Base-by-base conservation (phyloP, 257 asterid species). In the Solanum megistacrolobum region DNA sequence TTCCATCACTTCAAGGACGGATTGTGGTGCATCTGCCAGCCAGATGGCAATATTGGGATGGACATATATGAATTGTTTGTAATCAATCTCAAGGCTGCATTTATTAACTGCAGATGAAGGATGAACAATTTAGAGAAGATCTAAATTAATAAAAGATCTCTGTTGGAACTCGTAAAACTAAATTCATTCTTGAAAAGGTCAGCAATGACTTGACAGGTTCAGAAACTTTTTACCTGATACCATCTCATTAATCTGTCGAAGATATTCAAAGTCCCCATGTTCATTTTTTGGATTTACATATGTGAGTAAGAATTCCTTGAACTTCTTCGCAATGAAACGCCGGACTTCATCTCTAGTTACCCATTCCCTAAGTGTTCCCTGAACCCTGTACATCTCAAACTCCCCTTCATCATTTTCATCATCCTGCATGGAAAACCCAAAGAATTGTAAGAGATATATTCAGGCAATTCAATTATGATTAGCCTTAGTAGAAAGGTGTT, bases 1-100 rank as follows among this genome's bases (percentile, higher is more conserved):
- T 91, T 97, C 99, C 99, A 96, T 97, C 68, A 96, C 98, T 92
- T 97, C 99, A 88, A 97, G 99, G 90, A 97, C 98, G 25, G 99
- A 93, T 75, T 95, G 98, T 12, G 99, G 99, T n/a, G 99, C 99
- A 89, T 97, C 99, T 29, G 99, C 99, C 86, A 97, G 95, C 99
- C 99, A 97, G 91, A 97, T 95, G 43, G 99, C 99, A 87, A 97
- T 96, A 91, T 97, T 96, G 25, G 98, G 98, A 86, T 93, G 99
- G 92, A 93, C 89, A 88, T 89, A 92, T 83, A 94, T 95, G 91
- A 97, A 97, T 88, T 97, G 99, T 13, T 92, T 96, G 95, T 97
- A 97, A 92, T 96, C 98, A 88, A 97, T 96, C 93, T 96, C 99
- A 69, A 97, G 99, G 95, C 99, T 96, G 48, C 99, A 97, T 91